These are phyloP conservation scores for Canavalia gladiata DNA, from an alignment of 306 rosid genomes.

Conservation along the genomic window DNA sequence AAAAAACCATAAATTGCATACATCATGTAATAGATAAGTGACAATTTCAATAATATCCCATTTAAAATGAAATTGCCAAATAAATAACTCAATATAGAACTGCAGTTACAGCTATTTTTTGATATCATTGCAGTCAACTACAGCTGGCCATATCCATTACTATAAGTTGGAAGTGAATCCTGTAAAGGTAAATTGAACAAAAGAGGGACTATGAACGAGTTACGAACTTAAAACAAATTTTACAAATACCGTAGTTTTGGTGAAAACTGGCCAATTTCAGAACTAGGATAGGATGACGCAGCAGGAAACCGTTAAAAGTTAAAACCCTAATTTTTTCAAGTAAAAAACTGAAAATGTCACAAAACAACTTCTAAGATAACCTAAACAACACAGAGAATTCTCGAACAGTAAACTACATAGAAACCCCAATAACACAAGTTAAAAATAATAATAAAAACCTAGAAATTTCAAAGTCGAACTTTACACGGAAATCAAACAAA, in stretches of 20 bases:
- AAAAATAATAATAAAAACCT: background rate
- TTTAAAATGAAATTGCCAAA: conserved; percentile 11
- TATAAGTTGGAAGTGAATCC: conserved; percentile 23
- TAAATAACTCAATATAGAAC: background rate
- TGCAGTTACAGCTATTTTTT: background rate
- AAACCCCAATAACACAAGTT: background rate
- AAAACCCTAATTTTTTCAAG: conserved; percentile 35
- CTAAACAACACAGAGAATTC: conserved; percentile 11
- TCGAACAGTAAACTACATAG: background rate
- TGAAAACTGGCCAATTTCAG: conserved; percentile 18
- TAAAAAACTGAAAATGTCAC: background rate
- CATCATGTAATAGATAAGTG: background rate
- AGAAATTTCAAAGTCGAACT: background rate
- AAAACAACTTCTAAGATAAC: conserved; percentile 6
- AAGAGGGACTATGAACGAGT: background rate
- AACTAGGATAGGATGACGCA: background rate
- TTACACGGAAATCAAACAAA: conserved; percentile 23
- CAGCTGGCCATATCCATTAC: conserved; percentile 22
- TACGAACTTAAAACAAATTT: conserved; percentile 5
- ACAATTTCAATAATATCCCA: background rate
- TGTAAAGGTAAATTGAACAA: conserved; percentile 7
- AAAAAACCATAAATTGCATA: conserved; percentile 2
- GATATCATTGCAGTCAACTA: background rate
- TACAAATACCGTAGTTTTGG: background rate
- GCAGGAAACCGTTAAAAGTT: background rate